A percentile compares a stretch with the other conserved stretches of the same genome.
These are phyloP conservation scores for Fusarium protoensiforme DNA, from an alignment of 2,329 filamentous ascomycete species.

Conservation along the genomic window DNA sequence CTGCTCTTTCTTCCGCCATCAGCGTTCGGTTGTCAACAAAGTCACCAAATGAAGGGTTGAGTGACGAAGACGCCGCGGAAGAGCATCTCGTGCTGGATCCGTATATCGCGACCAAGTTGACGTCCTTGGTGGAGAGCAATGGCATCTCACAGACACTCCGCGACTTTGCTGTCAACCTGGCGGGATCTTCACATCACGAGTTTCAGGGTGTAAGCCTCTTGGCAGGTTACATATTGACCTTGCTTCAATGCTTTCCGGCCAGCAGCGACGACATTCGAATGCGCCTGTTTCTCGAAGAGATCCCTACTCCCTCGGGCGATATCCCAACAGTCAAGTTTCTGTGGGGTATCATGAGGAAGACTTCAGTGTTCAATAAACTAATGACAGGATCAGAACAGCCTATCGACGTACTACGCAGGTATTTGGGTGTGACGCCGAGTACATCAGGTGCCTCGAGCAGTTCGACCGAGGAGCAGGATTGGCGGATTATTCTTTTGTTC, in stretches of 20 bases:
- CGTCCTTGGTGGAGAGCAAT: constrained; percentile 78
- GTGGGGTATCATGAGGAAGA: constrained; percentile 72
- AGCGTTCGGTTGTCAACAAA: constrained; percentile 54
- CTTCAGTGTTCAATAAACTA: constrained; percentile 52
- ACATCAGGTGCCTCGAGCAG: constrained; percentile 41
- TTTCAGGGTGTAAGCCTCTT: constrained; percentile 69
- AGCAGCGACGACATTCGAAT: constrained; percentile 91
- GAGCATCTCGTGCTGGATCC: constrained; percentile 52
- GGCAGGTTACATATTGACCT: constrained; percentile 86
- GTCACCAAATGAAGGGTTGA: constrained; percentile 3
- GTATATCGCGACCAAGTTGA: constrained; percentile 74
- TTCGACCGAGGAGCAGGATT: constrained; percentile 66
- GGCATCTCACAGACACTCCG: constrained; percentile 68
- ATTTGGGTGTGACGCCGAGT: constrained; percentile 45
- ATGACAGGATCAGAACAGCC: constrained; percentile 45
- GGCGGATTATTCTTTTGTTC: constrained; percentile 90
- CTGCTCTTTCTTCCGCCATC: constrained; percentile 63
- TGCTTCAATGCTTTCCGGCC: constrained; percentile 86
- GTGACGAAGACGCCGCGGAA: constrained; percentile 25
- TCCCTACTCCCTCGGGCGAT: constrained; percentile 62
- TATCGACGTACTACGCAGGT: constrained; percentile 45
- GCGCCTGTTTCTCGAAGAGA: constrained; percentile 79
- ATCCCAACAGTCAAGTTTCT: constrained; percentile 74
- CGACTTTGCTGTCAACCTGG: constrained; percentile 48
- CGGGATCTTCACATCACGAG: constrained; percentile 45